These are phyloP conservation scores for Penicillium aurantiogriseum DNA, from an alignment of 2,329 filamentous ascomycete species.

Conservation along the genomic window DNA sequence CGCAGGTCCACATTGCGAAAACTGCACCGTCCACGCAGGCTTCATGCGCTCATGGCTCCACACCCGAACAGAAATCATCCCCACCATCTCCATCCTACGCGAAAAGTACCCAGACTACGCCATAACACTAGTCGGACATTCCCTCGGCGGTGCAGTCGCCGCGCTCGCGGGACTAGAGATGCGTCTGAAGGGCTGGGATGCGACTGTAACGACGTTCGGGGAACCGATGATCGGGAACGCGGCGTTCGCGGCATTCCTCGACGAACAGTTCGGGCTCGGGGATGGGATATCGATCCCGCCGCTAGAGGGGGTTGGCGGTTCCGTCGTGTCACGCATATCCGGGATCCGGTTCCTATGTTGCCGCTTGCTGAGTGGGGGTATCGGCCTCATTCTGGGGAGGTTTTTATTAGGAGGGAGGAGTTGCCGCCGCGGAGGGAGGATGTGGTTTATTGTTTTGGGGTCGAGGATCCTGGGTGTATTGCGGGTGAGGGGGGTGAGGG, in stretches of 20 bases:
- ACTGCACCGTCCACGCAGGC: constrained; percentile 90
- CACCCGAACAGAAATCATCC: constrained; percentile 67
- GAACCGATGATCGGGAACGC: constrained; percentile 68
- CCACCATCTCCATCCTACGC: constrained; percentile 61
- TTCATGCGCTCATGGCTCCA: constrained; percentile 83
- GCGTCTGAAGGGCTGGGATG: constrained; percentile 70
- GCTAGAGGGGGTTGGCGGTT: constrained; percentile 45
- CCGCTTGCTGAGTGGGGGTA: constrained; percentile 89
- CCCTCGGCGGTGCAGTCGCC: constrained; percentile 87
- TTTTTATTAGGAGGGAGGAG: constrained; percentile 72
- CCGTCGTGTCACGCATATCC: constrained; percentile 77
- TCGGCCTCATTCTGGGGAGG: constrained; percentile 77
- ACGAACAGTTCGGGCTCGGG: constrained; percentile 49
- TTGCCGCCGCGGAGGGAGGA: constrained; percentile 69
- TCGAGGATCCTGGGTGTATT: constrained; percentile 70
- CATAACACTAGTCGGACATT: constrained; percentile 82
- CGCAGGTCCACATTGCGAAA: constrained; percentile 62
- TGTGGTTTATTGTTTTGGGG: constrained; percentile 68
- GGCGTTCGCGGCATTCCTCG: constrained; percentile 54
- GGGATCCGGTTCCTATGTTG: constrained; percentile 85
- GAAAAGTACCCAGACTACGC: constrained; percentile 66
- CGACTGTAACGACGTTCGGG: constrained; percentile 85
- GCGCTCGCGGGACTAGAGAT: constrained; percentile 83
- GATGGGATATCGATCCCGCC: constrained; percentile 18
- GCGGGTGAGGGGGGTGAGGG: constrained; percentile 50